Evolutionary conservation across 1,139 yeast species (phyloP).

Genomic region (Entelexis paramagnoliae): DNA sequence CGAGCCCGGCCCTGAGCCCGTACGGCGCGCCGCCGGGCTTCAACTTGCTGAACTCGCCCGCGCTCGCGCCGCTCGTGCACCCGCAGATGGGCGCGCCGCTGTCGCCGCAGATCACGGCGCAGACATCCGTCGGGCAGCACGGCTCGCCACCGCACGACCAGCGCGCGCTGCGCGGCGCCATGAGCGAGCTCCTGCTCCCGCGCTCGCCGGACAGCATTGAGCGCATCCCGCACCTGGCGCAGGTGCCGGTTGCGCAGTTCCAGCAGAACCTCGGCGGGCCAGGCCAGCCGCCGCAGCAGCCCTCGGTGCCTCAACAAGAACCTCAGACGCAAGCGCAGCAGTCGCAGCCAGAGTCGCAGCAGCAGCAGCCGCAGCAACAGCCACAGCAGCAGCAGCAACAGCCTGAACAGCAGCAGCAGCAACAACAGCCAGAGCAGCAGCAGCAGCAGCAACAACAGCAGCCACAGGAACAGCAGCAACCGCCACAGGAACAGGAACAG

Average conservation of each 20-base stretch:
- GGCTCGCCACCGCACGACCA: slow-evolving; percentile 5
- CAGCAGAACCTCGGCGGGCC: slow-evolving; percentile 4
- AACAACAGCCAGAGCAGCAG: neutral
- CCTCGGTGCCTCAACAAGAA: too few relatives aligned
- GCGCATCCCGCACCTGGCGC: slow-evolving; percentile 28
- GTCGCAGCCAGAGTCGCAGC: neutral
- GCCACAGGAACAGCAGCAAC: too few relatives aligned
- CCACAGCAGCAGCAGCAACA: neutral
- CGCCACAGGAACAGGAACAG: too few relatives aligned
- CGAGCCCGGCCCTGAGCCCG: slow-evolving; percentile 20
- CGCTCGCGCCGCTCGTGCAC: slow-evolving; percentile 11
- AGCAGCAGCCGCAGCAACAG: neutral
- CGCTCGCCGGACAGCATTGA: slow-evolving; percentile 29
- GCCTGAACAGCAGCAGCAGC: neutral
- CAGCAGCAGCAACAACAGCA: neutral
- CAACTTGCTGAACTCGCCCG: slow-evolving; percentile 15
- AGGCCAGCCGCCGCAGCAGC: neutral
- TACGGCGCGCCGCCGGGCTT: slow-evolving; percentile 13
- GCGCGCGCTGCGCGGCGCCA: slow-evolving; percentile 23
- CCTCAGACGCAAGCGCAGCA: neutral
- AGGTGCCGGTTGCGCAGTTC: slow-evolving; percentile 21
- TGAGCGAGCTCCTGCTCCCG: slow-evolving; percentile 32
- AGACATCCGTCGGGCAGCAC: slow-evolving; percentile 5
- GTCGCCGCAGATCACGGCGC: slow-evolving; percentile 20
- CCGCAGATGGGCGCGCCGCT: slow-evolving; percentile 14